Evolutionary conservation across 2,329 filamentous ascomycete species (phyloP), one percentile per base, ranked within the genome.

Genomic region (Fusarium domesticum): DNA sequence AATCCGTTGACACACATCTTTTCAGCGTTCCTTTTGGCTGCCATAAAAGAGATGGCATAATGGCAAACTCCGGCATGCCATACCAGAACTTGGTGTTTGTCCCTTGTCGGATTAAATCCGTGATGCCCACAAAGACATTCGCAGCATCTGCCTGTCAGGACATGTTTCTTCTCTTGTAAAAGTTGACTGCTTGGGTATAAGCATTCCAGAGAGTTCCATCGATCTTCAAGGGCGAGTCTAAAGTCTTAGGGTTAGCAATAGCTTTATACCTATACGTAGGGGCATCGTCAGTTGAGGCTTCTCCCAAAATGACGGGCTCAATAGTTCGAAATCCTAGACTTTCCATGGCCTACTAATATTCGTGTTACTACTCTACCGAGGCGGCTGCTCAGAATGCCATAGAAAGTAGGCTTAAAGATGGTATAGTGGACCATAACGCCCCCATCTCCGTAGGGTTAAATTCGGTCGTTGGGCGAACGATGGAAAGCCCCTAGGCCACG

Each of bases 51-150:
- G 47, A 46, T 12, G 23, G 8, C 0, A 14, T 28, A 2, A 51
- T 17, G 6, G 35, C 28, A 35, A 51, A 51, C 11, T 51, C 48
- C 0, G 48, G 48, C 36, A 51, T 42, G 2, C 38, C 48, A 7
- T 47, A 35, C 48, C 48, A 51, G 28, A 51, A 51, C 18, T 37
- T 50, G 18, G 47, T 51, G 18, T 51, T 51, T 3, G 43, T 37
- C 1, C 47, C 48, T 2, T 34, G 33, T 1, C 42, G 32, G 3
- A 51, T 51, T 3, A 51, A 42, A 6, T 51, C 48, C 0, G 48
- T 28, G 4, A 50, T 50, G 37, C 48, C 48, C 3, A 50, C 30
- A 19, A 51, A 51, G 14, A 47, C 42, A n/a, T 47, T 50, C 6
- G 47, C 47, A 6, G 35, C 47, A 5, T 51, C 48, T 4, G 48